A percentile compares a stretch with the other conserved stretches of the same genome.
phyloP scores from a whole-genome alignment of 257 asterid species.

The Striga asiatica region DNA sequence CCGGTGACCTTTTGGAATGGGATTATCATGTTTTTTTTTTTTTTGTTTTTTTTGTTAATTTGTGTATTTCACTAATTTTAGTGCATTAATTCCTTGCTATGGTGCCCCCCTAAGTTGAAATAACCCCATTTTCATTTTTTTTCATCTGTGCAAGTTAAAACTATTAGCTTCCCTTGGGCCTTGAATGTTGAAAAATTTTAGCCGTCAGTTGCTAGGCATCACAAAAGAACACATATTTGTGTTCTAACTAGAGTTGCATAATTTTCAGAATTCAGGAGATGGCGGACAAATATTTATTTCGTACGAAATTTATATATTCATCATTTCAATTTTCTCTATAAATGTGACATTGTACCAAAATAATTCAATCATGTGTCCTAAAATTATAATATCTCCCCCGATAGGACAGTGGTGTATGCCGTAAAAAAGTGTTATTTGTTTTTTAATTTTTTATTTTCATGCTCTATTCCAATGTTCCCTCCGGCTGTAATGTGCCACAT shows the following conservation, averaged over 20 bases:
- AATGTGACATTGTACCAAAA: not conserved
- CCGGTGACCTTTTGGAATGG: not conserved
- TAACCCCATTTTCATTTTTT: not conserved
- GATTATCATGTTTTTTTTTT: not conserved
- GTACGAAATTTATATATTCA: not conserved
- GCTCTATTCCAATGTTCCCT: not conserved
- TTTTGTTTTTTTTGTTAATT: too few relatives aligned
- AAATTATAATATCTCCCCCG: not conserved
- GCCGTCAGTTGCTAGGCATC: not conserved
- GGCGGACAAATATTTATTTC: not conserved
- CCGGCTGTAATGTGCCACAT: not conserved
- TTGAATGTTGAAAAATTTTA: not conserved
- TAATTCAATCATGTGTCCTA: not conserved
- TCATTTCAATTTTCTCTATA: not conserved
- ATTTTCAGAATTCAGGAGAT: not conserved
- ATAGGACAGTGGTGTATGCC: not conserved
- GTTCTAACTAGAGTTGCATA: not conserved
- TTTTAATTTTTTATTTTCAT: too few relatives aligned
- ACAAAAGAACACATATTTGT: not conserved
- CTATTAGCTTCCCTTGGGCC: not conserved
- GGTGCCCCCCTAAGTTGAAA: not conserved
- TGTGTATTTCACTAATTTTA: slow-evolving; percentile 1
- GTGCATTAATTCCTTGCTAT: not conserved
- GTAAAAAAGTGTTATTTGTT: too few relatives aligned
- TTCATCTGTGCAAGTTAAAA: not conserved